Base-by-base conservation (phyloP, 495 filamentous ascomycete genomes). In the Aspergillus heteromorphus region DNA sequence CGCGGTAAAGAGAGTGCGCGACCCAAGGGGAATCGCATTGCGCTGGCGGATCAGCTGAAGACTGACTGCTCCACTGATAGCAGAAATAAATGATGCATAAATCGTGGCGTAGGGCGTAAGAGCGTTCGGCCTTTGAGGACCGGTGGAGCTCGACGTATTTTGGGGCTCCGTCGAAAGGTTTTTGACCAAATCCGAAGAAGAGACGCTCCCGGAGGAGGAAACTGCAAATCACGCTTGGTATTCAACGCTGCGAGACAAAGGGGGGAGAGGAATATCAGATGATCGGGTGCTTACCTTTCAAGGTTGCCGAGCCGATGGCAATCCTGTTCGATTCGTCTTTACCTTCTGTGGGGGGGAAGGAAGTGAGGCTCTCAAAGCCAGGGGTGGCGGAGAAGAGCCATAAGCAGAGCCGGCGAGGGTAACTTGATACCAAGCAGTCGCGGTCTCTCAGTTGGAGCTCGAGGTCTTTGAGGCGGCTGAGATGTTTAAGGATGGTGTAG, bases 301-400 rank as follows among this genome's bases (percentile, higher is more conserved):
- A 57, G 18, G 59, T 62, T 0, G 68, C 65, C 13, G 70, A 55
- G 34, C 66, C 71, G 29, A 77, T 58, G 29, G 58, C 34, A 23
- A 77, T 68, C 21, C 67, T 66, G 25, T 55, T 70, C 3, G 65
- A 64, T 31, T 69, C 65, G 30, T 67, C 59, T 50, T 58, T 64
- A n/a, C 57, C 58, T 38, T 64, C 64, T 18, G 52, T 64, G 23
- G 63, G 49, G 43, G 62, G 66, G 8, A 74, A 49, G 29, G 72
- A 41, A 31, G 49, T 42, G 20, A 77, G 50, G 42, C 65, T 67
- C 51, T 74, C 72, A 52, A 77, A 77, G 38, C 65, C 63, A 9
- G 72, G 72, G 29, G 72, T 73, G 6, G 72, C 55, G 25, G 74
- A 77, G 45, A 76, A 77, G 11, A 75, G 60, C 68, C 72, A 73